Evolutionary conservation across 148 eudicot genomes (phyloP), one percentile per base, ranked within the genome.

Genomic region (Rhododendron ovatum): DNA sequence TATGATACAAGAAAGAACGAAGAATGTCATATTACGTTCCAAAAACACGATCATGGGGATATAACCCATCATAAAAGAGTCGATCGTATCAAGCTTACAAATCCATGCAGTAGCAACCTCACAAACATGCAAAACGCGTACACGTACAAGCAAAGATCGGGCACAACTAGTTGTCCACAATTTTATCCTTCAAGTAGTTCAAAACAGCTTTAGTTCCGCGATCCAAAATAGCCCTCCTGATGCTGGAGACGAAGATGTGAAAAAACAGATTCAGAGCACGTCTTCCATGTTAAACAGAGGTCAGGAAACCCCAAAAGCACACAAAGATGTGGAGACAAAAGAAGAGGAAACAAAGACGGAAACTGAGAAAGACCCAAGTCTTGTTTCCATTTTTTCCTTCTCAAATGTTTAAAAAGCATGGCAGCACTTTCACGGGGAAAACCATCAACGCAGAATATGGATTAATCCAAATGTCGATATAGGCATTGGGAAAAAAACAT

Each of bases 161-260:
- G 48, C 82, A 3, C 37, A 80, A 59, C 74, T 86, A 88, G 30
- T 82, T 79, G 65, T 87, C 89, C 7, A 67, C 85, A 85, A 92
- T 87, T 90, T 88, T 94, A 86, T 97, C 99, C 91, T 92, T 94
- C 93, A 95, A 86, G 80, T 97, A 97, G 41, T 86, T 84, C 84
- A 95, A 86, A 84, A 96, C 85, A 71, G 92, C 96, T 93, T 97
- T 97, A 84, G 99, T 97, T 81, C 99, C 99, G 47, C 98, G 90
- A 61, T 95, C 98, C 92, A 97, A 84, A 77, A 97, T 95, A 12
- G 98, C 47, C 92, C 99, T 95, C 87, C 99, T 92, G 74, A 97
- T 97, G 91, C 99, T 97, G 94, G 83, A 87, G 22, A 88, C 89
- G 41, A 80, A 78, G 57, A 41, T 69, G 33, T 18, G 59, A 9